Evolutionary conservation across 805 yeast species (phyloP).

Genomic region (Teunomyces gatunensis): DNA sequence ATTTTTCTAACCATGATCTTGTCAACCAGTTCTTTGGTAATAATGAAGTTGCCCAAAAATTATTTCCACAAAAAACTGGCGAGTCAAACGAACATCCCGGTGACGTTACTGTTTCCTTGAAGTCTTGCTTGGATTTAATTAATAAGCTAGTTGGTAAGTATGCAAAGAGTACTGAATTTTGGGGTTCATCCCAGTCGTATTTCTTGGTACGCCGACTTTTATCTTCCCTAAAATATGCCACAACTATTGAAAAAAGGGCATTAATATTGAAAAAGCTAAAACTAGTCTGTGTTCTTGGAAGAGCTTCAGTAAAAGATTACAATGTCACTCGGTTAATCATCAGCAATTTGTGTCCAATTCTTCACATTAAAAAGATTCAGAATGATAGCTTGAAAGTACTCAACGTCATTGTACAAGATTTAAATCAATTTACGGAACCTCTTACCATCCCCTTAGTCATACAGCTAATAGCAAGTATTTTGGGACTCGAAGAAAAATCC

Average conservation of each 20-base stretch:
- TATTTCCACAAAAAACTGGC: conserved; percentile 5
- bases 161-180: conserved; percentile 17
- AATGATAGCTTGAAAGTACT: conserved; percentile 27
- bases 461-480: conserved; percentile 8
- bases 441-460: conserved; percentile 9
- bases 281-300: conserved; percentile 28
- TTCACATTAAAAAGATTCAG: conserved; percentile 14
- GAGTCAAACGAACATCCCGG: conserved; percentile 10
- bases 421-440: conserved; percentile 1
- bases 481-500: conserved; percentile 1
- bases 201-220: conserved; percentile 38
- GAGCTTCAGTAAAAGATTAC: conserved; percentile 9
- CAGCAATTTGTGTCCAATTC: conserved; percentile 17
- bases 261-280: conserved; percentile 36
- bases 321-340: conserved; percentile 18
- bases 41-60: conserved; percentile 5
- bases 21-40: conserved; percentile 11
- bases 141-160: conserved; percentile 22
- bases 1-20: conserved; percentile 30
- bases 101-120: conserved; percentile 19
- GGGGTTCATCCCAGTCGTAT: conserved; percentile 33
- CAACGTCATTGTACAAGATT: conserved; percentile 9
- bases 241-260: conserved; percentile 19
- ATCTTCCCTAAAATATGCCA: conserved; percentile 16
- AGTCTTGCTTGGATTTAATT: conserved; percentile 26